phyloP scores from a whole-genome alignment of 2,329 filamentous ascomycete genomes.

The Pyrenophora graminea region DNA sequence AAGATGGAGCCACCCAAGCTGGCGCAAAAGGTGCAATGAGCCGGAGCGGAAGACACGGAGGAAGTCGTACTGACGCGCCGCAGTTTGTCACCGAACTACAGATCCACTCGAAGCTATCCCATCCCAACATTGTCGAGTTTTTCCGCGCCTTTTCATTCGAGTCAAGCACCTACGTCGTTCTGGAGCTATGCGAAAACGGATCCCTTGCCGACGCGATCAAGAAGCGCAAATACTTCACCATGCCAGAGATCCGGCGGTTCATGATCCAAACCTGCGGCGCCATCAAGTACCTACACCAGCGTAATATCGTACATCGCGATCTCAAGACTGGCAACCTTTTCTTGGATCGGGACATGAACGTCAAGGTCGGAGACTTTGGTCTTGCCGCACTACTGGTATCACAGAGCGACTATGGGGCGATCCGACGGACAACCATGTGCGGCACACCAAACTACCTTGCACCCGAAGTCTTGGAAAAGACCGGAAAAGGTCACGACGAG shows the following conservation, averaged over 20 bases:
- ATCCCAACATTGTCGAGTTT: conserved; percentile 95
- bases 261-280: conserved; percentile 94
- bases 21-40: conserved; percentile 73
- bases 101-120: conserved; percentile 97
- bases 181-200: conserved; percentile 93
- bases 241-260: conserved; percentile 92
- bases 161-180: conserved; percentile 86
- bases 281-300: conserved; percentile 95
- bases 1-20: conserved; percentile 78
- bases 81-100: conserved; percentile 83
- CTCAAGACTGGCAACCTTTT: conserved; percentile 99
- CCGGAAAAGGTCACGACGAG: conserved; percentile 91
- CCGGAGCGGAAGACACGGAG: background rate
- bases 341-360: conserved; percentile 90
- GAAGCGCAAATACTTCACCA: conserved; percentile 83
- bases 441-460: conserved; percentile 99
- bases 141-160: conserved; percentile 90
- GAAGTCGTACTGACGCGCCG: conserved; percentile 27
- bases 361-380: conserved; percentile 97
- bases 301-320: conserved; percentile 95
- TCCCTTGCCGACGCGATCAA: conserved; percentile 98
- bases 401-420: conserved; percentile 81
- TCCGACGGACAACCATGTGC: conserved; percentile 86
- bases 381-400: conserved; percentile 89
- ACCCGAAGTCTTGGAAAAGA: conserved; percentile 92